Conservation (phyloP, 2,329 filamentous ascomycete genomes). For the Lachnellula arida region DNA sequence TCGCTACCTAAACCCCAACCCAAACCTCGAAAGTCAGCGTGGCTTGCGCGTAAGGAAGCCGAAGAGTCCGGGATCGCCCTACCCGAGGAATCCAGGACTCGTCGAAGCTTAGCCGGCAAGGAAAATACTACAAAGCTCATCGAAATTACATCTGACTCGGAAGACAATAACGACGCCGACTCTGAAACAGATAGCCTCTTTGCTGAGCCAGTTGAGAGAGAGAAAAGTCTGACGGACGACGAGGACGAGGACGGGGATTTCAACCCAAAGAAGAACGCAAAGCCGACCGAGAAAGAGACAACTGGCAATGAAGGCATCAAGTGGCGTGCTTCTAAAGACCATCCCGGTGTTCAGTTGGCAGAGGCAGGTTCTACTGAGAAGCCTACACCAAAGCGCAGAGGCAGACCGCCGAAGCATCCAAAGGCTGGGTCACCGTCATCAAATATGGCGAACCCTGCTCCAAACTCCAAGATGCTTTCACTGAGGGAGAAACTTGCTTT, state of each 20-base stretch:
- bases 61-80: conserved; percentile 10
- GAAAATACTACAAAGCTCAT: background rate
- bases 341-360: conserved; percentile 6
- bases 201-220: conserved; percentile 16
- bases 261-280: background rate
- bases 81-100: background rate
- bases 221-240: background rate
- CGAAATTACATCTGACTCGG: conserved; percentile 7
- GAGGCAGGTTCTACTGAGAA: conserved; percentile 2
- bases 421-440: conserved; percentile 2
- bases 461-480: conserved; percentile 19
- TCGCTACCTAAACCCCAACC: conserved; percentile 15
- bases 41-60: conserved; percentile 26
- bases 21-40: conserved; percentile 21
- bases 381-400: conserved; percentile 16
- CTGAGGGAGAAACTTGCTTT: conserved; percentile 28
- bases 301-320: background rate
- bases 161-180: conserved; percentile 10
- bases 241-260: background rate
- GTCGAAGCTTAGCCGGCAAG: background rate
- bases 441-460: background rate
- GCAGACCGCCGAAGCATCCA: conserved; percentile 22
- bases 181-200: conserved; percentile 23
- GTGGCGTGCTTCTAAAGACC: conserved; percentile 3
- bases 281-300: background rate